Evolutionary conservation across 768 basidiomycete species (phyloP), one percentile per base, ranked within the genome.

Genomic region (Botryobasidium botryosum): DNA sequence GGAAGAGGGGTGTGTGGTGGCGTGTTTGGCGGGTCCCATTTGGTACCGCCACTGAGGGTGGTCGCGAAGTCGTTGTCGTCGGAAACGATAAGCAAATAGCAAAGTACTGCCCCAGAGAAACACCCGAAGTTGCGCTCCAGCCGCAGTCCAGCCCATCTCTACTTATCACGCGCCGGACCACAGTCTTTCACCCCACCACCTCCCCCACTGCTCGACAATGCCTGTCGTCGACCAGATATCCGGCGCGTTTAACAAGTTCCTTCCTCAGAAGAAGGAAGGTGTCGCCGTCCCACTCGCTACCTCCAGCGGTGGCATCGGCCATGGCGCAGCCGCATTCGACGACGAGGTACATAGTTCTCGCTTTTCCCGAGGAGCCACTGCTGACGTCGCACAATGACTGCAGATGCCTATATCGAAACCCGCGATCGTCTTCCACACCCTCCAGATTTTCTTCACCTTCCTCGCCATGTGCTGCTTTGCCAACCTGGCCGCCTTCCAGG

Each of bases 381-480:
- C 15, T 28, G 26, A 25, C 17, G 25, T 23, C 23, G 18, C 15
- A 17, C 21, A 13, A 5, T 18, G 52, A 15, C 26, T 52, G 17
- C 52, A 87, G 85, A 83, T 86, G 81, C 86, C 87, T 53, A 74
- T 87, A 37, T 78, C 82, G 20, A 86, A 85, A 64, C 77, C 81
- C 5, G 68, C 76, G 49, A 81, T 87, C 56, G 68, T 85, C 45
- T 76, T 77, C 57, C 75, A 82, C 58, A 59, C 72, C 25, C 75
- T 72, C 2, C 82, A 92, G 65, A 70, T 75, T 44, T 90, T 96
- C 68, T 88, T 92, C 75, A 79, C 81, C 59, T 94, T 96, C 57
- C 70, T 96, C 37, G 75, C 85, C 10, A 80, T 92, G 75, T 80
- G 79, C 38, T 91, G 86, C 57, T 88, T 86, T 53, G 91, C 83